Conservation (phyloP, 2,329 filamentous ascomycete genomes). For the Cladosporium halotolerans region DNA sequence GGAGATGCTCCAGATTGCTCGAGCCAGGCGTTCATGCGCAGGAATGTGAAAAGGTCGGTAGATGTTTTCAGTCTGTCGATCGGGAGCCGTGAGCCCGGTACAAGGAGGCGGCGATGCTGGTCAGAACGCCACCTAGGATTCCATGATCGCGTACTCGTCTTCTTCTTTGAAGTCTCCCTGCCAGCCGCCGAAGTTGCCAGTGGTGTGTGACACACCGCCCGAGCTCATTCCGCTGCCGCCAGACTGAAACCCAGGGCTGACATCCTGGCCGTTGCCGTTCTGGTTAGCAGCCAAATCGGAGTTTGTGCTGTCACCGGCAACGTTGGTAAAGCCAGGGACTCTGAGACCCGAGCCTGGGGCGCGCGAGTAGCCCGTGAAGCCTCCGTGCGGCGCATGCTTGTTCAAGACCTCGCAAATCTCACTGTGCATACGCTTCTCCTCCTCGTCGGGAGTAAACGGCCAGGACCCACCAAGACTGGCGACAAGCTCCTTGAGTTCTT, state of each 20-base stretch:
- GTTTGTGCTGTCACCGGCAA: conserved; percentile 70
- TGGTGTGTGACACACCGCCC: conserved; percentile 44
- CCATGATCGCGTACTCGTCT: conserved; percentile 90
- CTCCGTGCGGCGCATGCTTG: conserved; percentile 69
- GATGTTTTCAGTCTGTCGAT: conserved; percentile 1
- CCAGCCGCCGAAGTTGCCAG: conserved; percentile 23
- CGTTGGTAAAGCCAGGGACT: conserved; percentile 88
- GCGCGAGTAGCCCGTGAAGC: conserved; percentile 66
- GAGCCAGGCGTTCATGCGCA: conserved; percentile 3
- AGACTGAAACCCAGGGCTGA: conserved; percentile 52
- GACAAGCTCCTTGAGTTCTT: conserved; percentile 74
- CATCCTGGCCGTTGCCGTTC: conserved; percentile 24
- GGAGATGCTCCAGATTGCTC: conserved; percentile 9
- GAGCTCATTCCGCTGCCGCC: conserved; percentile 59
- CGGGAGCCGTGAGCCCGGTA: background rate
- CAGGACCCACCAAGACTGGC: conserved; percentile 65
- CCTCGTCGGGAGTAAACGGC: conserved; percentile 79
- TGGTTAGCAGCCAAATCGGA: conserved; percentile 47
- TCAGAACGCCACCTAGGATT: conserved; percentile 8
- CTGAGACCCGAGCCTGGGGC: conserved; percentile 76
- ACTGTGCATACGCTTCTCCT: conserved; percentile 91
- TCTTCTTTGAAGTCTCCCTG: conserved; percentile 77
- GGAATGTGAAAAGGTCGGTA: background rate
- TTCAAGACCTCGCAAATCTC: conserved; percentile 82
- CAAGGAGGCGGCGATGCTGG: background rate